Percentiles rank a stretch among this genome's conserved stretches.
Evolutionary conservation across 495 filamentous ascomycete genomes (phyloP).

Genomic region (Trichoderma orchidacearum): DNA sequence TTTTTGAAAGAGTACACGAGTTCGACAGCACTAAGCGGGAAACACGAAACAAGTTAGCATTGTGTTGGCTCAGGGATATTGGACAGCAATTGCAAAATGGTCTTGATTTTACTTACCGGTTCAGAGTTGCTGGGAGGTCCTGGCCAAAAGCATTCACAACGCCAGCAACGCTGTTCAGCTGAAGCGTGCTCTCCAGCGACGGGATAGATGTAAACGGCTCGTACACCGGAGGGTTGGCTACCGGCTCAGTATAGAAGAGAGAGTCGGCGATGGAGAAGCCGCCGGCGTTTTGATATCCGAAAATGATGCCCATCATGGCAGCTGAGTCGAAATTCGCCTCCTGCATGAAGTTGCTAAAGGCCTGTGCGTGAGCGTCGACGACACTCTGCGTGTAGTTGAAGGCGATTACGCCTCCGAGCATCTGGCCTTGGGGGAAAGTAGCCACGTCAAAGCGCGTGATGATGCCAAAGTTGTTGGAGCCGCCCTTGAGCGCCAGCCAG

Average conservation of each 20-base stretch:
- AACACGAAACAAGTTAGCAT: not conserved
- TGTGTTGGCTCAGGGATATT: too few species aligned
- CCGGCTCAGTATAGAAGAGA: constrained; percentile 9
- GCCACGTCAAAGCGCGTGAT: constrained; percentile 34
- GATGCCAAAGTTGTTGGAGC: constrained; percentile 40
- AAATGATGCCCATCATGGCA: constrained; percentile 2
- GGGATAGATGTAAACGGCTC: constrained; percentile 5
- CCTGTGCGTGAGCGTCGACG: constrained; percentile 1
- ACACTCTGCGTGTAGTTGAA: constrained; percentile 1
- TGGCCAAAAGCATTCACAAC: not conserved
- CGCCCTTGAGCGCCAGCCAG: constrained; percentile 41
- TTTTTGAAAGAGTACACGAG: constrained; percentile 8
- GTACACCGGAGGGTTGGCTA: constrained; percentile 9
- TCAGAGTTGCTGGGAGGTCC: not conserved
- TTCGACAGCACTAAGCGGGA: not conserved
- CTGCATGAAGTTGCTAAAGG: constrained; percentile 5
- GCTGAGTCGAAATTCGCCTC: constrained; percentile 5
- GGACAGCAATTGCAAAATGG: too few species aligned
- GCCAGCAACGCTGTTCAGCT: not conserved
- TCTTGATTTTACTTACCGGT: not conserved
- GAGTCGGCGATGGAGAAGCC: constrained; percentile 1
- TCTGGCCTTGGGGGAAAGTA: constrained; percentile 5
- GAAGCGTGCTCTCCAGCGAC: not conserved
- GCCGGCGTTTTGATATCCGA: not conserved
- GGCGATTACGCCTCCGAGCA: not conserved